These are phyloP conservation scores for Vachellia pachyceras DNA, from an alignment of 306 rosid species.

Conservation along the genomic window DNA sequence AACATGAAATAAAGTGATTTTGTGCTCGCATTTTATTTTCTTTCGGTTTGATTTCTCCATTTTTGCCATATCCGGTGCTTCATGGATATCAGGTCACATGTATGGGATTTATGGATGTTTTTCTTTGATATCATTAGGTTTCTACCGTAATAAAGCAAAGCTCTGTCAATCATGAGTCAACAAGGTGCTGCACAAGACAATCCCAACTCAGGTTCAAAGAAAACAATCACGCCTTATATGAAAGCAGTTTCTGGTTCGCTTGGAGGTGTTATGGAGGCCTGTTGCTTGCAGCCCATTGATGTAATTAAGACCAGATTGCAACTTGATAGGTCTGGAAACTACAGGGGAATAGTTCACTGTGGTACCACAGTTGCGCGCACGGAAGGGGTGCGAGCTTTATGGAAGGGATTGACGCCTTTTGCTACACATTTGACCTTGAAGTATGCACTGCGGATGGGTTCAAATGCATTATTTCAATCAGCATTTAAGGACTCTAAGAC, in stretches of 20 bases:
- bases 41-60: neutral
- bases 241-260: constrained; percentile 87
- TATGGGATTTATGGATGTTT: neutral
- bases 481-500: constrained; percentile 79
- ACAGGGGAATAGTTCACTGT: constrained; percentile 87
- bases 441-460: constrained; percentile 95
- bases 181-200: constrained; percentile 42
- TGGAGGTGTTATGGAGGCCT: constrained; percentile 90
- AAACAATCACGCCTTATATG: constrained; percentile 77
- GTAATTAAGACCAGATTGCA: constrained; percentile 95
- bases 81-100: neutral
- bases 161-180: constrained; percentile 44
- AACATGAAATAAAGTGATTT: neutral
- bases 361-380: constrained; percentile 71
- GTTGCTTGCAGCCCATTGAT: constrained; percentile 91
- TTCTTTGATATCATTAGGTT: constrained; percentile 7
- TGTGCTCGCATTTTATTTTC: neutral
- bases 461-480: constrained; percentile 80
- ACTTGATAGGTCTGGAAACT: constrained; percentile 82
- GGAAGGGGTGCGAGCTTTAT: constrained; percentile 90
- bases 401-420: constrained; percentile 97
- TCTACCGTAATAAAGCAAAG: constrained; percentile 9
- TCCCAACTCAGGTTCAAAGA: constrained; percentile 38
- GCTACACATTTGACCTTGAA: constrained; percentile 92
- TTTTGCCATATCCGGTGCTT: neutral